Conservation (phyloP, 495 filamentous ascomycete genomes). For the Tuber magnatum region DNA sequence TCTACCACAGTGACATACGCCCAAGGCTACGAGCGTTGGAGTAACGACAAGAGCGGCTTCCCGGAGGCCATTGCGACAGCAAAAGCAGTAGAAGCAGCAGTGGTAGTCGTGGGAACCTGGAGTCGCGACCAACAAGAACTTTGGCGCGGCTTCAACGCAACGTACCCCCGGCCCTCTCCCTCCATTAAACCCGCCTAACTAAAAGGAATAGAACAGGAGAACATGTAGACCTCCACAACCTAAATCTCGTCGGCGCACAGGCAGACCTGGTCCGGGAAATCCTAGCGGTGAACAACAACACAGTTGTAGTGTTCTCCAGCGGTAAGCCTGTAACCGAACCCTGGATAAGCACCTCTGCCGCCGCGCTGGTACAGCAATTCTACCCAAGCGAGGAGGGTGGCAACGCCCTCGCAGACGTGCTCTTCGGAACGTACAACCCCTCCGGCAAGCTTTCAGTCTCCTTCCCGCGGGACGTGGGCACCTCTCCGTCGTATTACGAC, state of each 20-base stretch:
- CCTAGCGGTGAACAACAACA: constrained; percentile 58
- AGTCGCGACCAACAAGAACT: constrained; percentile 62
- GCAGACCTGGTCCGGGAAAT: constrained; percentile 57
- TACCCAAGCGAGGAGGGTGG: constrained; percentile 58
- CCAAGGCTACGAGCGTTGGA: constrained; percentile 66
- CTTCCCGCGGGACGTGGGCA: constrained; percentile 57
- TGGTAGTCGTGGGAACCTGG: constrained; percentile 68
- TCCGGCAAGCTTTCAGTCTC: constrained; percentile 52
- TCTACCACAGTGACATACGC: constrained; percentile 54
- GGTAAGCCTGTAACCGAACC: constrained; percentile 64
- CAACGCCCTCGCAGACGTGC: constrained; percentile 47
- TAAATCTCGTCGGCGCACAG: constrained; percentile 65
- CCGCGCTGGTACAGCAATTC: constrained; percentile 62
- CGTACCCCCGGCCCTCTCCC: constrained; percentile 40
- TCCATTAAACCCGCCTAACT: constrained; percentile 2
- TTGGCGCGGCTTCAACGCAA: constrained; percentile 62
- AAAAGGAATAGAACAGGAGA: constrained; percentile 54
- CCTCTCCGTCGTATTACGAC: constrained; percentile 62
- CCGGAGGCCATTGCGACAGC: constrained; percentile 56
- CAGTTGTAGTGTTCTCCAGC: constrained; percentile 60
- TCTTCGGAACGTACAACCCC: constrained; percentile 46
- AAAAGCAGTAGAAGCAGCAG: constrained; percentile 59
- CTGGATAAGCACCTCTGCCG: constrained; percentile 56
- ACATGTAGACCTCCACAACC: constrained; percentile 56
- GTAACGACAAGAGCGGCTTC: constrained; percentile 57